phyloP scores from a whole-genome alignment of 148 eudicot species.

The Rhododendron simsii region DNA sequence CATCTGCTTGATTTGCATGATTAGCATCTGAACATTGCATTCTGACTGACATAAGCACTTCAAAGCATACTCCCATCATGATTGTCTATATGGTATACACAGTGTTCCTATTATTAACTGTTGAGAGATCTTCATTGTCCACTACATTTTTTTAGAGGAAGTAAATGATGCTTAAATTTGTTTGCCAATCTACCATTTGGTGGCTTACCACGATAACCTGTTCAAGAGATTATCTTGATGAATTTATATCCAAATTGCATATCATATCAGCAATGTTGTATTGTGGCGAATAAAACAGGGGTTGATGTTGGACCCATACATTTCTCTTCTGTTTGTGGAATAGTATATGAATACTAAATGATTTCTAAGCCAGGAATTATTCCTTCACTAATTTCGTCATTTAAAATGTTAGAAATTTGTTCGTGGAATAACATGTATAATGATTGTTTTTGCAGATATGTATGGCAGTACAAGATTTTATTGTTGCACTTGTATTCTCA shows the following conservation, averaged over 20 bases:
- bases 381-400: not conserved
- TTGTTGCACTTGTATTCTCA: conserved; percentile 79
- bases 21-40: not conserved
- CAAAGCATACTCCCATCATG: not conserved
- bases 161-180: not conserved
- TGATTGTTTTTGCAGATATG: conserved; percentile 46
- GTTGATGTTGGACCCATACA: not conserved
- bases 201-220: not conserved
- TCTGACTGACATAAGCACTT: not conserved
- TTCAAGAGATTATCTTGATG: not conserved
- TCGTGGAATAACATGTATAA: conserved; percentile 3
- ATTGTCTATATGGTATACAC: not conserved
- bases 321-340: not conserved
- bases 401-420: not conserved
- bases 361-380: not conserved
- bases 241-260: not conserved
- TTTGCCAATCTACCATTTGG: not conserved
- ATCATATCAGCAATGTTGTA: not conserved
- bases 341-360: not conserved
- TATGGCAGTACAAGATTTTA: conserved; percentile 75
- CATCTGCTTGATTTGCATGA: not conserved
- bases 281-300: not conserved
- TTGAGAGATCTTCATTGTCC: not conserved
- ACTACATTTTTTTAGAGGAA: not conserved
- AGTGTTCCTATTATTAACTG: not conserved